A percentile compares a stretch with the other conserved stretches of the same genome.
These are phyloP conservation scores for Xylaria telfairii DNA, from an alignment of 495 filamentous ascomycete genomes.

Conservation along the genomic window DNA sequence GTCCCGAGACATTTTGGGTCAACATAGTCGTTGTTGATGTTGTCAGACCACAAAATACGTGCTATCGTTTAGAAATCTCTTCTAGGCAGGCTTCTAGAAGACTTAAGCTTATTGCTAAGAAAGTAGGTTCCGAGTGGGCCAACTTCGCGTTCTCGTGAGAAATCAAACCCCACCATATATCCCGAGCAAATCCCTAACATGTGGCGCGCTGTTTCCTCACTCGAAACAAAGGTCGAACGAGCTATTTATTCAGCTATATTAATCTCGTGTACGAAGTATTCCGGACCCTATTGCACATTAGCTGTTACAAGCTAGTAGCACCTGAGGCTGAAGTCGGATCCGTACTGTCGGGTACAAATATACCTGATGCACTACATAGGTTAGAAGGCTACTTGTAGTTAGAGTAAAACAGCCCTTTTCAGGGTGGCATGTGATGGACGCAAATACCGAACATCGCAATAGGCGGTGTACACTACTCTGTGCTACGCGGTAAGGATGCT, in stretches of 20 bases:
- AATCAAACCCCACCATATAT: not conserved
- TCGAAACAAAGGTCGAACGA: not conserved
- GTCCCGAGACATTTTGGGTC: constrained; percentile 1
- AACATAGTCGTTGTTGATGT: not conserved
- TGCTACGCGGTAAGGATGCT: not conserved
- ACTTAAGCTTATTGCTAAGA: constrained; percentile 2
- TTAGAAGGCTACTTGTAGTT: too few relatives aligned
- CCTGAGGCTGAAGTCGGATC: constrained; percentile 21
- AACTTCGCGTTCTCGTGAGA: not conserved
- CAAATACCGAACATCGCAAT: constrained; percentile 10
- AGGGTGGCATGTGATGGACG: not conserved
- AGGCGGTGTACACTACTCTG: not conserved
- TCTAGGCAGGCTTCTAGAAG: constrained; percentile 12
- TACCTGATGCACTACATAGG: not conserved
- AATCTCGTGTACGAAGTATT: not conserved
- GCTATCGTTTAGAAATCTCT: not conserved
- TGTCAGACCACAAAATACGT: not conserved
- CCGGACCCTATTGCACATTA: not conserved
- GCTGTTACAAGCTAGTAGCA: not conserved
- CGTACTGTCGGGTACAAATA: constrained; percentile 22
- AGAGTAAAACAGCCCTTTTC: not conserved
- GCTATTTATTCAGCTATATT: constrained; percentile 1
- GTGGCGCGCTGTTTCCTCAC: not conserved
- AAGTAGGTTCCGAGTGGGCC: not conserved
- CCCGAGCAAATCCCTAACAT: too few relatives aligned